Percentiles rank a stretch among this genome's conserved stretches.
phyloP scores from a whole-genome alignment of 331 rosid species.

The Prunus yedoensis region DNA sequence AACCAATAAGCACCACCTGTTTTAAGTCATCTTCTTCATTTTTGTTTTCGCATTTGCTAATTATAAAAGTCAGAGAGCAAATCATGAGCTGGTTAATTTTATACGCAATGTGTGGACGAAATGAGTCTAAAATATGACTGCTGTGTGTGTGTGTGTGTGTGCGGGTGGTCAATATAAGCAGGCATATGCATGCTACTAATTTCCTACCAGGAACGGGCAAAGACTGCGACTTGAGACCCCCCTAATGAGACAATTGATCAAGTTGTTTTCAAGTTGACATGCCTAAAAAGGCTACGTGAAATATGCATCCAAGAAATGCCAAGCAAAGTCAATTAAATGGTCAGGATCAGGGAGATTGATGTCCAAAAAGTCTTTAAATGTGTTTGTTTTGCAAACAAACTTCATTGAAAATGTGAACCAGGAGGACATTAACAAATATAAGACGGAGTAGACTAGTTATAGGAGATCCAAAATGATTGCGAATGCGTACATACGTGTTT shows the following conservation, averaged over 20 bases:
- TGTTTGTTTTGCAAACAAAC: neutral
- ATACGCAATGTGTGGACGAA: neutral
- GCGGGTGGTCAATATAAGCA: neutral
- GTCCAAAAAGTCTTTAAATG: neutral
- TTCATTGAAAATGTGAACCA: constrained; percentile 10
- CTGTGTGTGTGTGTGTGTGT: neutral
- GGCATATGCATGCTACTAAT: neutral
- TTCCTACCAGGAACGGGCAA: neutral
- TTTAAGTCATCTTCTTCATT: neutral
- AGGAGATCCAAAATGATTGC: neutral
- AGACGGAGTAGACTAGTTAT: neutral
- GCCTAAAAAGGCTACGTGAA: neutral
- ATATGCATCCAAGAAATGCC: neutral
- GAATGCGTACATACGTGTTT: too few species aligned
- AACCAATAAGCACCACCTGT: neutral
- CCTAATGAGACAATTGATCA: neutral
- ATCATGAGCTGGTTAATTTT: neutral
- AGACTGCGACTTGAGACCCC: neutral
- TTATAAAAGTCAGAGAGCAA: neutral
- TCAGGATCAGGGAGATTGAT: neutral
- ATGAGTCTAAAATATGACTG: neutral
- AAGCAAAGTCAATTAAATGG: neutral
- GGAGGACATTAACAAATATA: neutral
- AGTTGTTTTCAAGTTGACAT: neutral
- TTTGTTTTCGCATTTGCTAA: neutral